Evolutionary conservation across 176 grass and related monocot genomes (phyloP).

Genomic region (Musa acuminata): DNA sequence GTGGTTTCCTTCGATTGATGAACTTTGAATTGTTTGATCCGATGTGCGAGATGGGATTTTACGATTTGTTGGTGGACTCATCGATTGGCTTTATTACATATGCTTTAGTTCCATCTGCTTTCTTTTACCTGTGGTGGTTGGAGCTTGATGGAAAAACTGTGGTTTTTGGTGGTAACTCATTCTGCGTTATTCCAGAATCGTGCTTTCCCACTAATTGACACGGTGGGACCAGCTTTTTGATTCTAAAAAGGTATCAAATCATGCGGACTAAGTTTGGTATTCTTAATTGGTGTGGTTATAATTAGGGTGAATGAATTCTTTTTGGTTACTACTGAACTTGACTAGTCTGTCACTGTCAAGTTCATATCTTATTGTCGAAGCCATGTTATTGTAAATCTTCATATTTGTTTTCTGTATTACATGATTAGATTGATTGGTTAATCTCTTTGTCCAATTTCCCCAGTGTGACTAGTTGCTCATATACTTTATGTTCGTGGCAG

Average conservation of each 20-base stretch:
- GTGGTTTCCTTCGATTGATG: conserved; percentile 13
- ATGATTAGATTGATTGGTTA: background rate
- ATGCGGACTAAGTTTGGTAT: background rate
- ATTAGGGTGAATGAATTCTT: background rate
- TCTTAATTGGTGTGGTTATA: background rate
- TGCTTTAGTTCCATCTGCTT: background rate
- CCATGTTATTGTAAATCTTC: background rate
- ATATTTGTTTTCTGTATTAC: background rate
- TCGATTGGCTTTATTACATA: background rate
- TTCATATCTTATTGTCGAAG: background rate
- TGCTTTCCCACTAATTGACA: background rate
- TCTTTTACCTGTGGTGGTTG: background rate
- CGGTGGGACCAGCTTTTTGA: background rate
- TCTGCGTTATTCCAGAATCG: background rate
- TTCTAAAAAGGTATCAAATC: too few relatives aligned
- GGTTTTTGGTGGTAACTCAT: too few relatives aligned
- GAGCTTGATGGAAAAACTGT: background rate
- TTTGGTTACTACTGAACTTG: background rate
- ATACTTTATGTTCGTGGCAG: background rate
- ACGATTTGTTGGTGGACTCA: background rate
- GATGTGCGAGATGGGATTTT: background rate
- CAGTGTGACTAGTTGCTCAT: background rate
- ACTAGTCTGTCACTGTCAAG: background rate
- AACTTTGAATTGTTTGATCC: conserved; percentile 2
- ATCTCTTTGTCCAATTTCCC: background rate